Percentiles rank a stretch among this genome's conserved stretches.
Evolutionary conservation across 179 eudicot genomes (phyloP).

Genomic region (Beta macrorhiza): DNA sequence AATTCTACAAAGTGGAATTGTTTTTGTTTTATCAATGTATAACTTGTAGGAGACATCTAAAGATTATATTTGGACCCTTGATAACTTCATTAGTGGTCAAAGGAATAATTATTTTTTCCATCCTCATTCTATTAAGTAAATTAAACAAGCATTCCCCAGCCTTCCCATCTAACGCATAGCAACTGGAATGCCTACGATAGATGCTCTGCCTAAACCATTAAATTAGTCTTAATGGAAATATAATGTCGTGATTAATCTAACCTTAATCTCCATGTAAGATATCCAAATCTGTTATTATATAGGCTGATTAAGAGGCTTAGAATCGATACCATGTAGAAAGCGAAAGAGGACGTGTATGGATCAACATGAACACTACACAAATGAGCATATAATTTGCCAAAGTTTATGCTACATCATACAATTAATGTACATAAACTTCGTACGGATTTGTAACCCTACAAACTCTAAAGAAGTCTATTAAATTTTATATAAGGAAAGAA

Average conservation of each 20-base stretch:
- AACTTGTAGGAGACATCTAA: slow-evolving; percentile 28
- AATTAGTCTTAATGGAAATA: slow-evolving; percentile 24
- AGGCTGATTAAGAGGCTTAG: slow-evolving; percentile 17
- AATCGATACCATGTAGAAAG: slow-evolving; percentile 32
- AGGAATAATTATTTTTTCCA: slow-evolving; percentile 21
- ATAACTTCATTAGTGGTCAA: slow-evolving; percentile 30
- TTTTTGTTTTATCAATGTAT: slow-evolving; percentile 13
- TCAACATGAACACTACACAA: slow-evolving; percentile 10
- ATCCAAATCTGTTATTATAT: slow-evolving; percentile 32
- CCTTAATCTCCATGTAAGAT: slow-evolving; percentile 9
- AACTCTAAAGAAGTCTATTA: background rate
- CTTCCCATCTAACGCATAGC: slow-evolving; percentile 19
- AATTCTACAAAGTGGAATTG: slow-evolving; percentile 1
- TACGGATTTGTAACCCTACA: slow-evolving; percentile 15
- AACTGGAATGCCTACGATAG: slow-evolving; percentile 18
- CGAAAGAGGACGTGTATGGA: slow-evolving; percentile 30
- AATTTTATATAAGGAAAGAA: too few species aligned
- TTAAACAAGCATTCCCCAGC: slow-evolving; percentile 13
- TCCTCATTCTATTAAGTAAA: background rate
- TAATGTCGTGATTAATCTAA: slow-evolving; percentile 17
- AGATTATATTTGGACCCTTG: slow-evolving; percentile 8
- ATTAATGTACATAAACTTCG: slow-evolving; percentile 17
- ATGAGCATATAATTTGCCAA: slow-evolving; percentile 4
- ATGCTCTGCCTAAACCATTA: slow-evolving; percentile 32
- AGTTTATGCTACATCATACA: slow-evolving; percentile 10